Evolutionary conservation across 2,329 filamentous ascomycete species (phyloP).

Genomic region (Colletotrichum tamarilloi): DNA sequence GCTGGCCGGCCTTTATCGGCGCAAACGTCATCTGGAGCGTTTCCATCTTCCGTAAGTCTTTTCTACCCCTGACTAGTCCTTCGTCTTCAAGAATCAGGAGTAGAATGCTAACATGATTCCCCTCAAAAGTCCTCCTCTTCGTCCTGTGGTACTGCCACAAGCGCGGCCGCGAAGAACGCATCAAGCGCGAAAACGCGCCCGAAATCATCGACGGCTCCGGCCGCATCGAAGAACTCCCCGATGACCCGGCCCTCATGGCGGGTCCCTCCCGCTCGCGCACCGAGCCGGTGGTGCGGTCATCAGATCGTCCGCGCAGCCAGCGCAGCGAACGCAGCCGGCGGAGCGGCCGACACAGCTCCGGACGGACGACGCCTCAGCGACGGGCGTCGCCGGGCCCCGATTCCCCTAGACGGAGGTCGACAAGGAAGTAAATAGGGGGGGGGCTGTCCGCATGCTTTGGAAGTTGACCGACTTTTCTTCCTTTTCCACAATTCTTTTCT

Average conservation of each 20-base stretch:
- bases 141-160: conserved; percentile 99
- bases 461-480: too few relatives aligned
- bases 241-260: conserved; percentile 57
- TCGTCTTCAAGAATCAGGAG: not conserved
- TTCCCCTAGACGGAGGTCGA: conserved; percentile 16
- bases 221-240: conserved; percentile 62
- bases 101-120: conserved; percentile 23
- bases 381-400: conserved; percentile 13
- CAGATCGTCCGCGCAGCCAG: conserved; percentile 26
- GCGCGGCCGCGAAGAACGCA: conserved; percentile 85
- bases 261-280: conserved; percentile 41
- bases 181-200: conserved; percentile 68
- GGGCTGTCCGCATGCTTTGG: not conserved
- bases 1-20: conserved; percentile 91
- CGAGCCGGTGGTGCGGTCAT: conserved; percentile 17
- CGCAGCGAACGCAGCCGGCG: conserved; percentile 37
- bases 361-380: conserved; percentile 20
- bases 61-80: too few relatives aligned
- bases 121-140: conserved; percentile 79
- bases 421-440: conserved; percentile 7
- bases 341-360: conserved; percentile 27
- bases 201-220: conserved; percentile 49
- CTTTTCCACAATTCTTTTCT: not conserved
- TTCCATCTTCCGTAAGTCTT: conserved; percentile 80
- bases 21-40: conserved; percentile 92